phyloP scores from a whole-genome alignment of 805 yeast genomes.

The Ogataea siamensis region DNA sequence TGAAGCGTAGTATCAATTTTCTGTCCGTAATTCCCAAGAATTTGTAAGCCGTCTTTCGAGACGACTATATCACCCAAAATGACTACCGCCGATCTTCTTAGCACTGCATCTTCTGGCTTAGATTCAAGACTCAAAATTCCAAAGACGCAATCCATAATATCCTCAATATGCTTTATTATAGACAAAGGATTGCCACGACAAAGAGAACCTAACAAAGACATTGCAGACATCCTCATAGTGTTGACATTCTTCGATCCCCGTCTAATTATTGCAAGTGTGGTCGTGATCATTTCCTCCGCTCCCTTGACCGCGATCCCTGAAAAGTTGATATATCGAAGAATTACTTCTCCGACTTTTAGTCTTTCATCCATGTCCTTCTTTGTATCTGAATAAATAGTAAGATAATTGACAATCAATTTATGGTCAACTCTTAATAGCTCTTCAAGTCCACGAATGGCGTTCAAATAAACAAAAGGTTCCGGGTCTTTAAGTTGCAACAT shows the following conservation, averaged over 20 bases:
- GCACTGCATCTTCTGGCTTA: conserved; percentile 42
- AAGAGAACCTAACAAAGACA: conserved; percentile 77
- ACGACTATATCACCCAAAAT: conserved; percentile 60
- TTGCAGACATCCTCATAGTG: conserved; percentile 76
- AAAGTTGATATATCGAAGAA: conserved; percentile 58
- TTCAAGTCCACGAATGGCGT: conserved; percentile 76
- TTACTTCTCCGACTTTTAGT: conserved; percentile 80
- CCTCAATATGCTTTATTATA: conserved; percentile 44
- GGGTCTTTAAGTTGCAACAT: conserved; percentile 64
- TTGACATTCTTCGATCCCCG: conserved; percentile 40
- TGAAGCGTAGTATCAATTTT: conserved; percentile 42
- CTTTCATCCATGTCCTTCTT: conserved; percentile 53
- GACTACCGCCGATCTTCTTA: conserved; percentile 76
- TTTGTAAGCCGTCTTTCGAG: conserved; percentile 40
- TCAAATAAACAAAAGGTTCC: conserved; percentile 86
- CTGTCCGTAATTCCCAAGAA: conserved; percentile 48
- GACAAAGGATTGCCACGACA: conserved; percentile 60
- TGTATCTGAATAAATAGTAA: conserved; percentile 8
- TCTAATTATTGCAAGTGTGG: conserved; percentile 38
- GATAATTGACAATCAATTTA: conserved; percentile 15
- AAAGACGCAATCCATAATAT: conserved; percentile 70
- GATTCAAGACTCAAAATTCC: conserved; percentile 69
- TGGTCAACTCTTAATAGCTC: conserved; percentile 47
- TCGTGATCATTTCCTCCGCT: conserved; percentile 38
- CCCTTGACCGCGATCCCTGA: conserved; percentile 36